Conservation (phyloP, 2,329 filamentous ascomycete species). For the Colletotrichum gloeosporioides region DNA sequence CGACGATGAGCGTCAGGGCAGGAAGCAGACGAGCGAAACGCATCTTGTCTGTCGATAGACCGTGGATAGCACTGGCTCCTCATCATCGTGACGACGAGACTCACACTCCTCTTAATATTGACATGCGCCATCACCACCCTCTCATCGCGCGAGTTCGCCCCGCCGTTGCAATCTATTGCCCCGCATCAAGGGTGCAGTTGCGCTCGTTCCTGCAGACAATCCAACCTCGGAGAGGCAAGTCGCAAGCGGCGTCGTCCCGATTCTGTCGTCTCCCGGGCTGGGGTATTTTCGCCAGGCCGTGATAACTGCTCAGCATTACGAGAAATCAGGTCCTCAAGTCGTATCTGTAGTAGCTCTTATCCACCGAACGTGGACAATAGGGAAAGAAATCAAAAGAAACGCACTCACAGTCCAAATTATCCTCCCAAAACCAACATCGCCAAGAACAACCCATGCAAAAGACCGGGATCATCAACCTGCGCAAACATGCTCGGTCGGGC, state of each 20-base stretch:
- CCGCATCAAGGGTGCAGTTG: background rate
- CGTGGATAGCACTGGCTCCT: background rate
- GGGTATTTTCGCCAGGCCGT: background rate
- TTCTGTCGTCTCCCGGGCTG: background rate
- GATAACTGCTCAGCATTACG: background rate
- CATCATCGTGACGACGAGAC: background rate
- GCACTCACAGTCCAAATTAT: background rate
- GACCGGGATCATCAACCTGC: constrained; percentile 6
- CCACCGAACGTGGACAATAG: background rate
- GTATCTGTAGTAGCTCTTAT: background rate
- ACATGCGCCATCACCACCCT: background rate
- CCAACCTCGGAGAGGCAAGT: constrained; percentile 16
- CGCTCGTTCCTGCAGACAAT: background rate
- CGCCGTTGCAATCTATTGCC: background rate
- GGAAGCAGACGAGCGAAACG: background rate
- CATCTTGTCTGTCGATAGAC: background rate
- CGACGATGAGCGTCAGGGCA: background rate
- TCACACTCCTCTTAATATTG: background rate
- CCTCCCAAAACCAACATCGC: background rate
- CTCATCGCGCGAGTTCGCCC: background rate
- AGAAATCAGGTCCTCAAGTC: background rate
- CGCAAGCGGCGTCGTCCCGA: background rate
- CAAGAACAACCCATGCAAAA: background rate
- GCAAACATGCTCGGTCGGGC: background rate
- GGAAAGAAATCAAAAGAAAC: background rate